Evolutionary conservation across 305 asterid genomes (phyloP).

Genomic region (Petunia hybrid): DNA sequence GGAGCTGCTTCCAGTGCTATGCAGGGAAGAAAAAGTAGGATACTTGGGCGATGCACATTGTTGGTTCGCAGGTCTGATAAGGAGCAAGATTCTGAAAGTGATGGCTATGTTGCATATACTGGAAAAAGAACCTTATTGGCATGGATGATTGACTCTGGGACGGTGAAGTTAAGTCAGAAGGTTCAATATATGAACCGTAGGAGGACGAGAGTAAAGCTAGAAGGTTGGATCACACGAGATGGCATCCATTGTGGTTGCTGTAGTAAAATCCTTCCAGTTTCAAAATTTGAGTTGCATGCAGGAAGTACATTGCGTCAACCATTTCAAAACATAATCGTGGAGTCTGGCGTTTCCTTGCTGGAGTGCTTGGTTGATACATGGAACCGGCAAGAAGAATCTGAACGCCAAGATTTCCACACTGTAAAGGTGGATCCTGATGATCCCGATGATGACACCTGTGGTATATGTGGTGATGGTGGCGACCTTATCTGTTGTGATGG

Average conservation of each 20-base stretch:
- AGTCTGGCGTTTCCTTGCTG: slow-evolving; percentile 88
- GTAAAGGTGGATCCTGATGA: slow-evolving; percentile 79
- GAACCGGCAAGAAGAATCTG: slow-evolving; percentile 85
- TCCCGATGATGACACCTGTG: slow-evolving; percentile 96
- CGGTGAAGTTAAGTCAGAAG: slow-evolving; percentile 74
- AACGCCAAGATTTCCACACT: slow-evolving; percentile 58
- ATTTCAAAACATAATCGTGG: slow-evolving; percentile 81
- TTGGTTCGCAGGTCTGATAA: slow-evolving; percentile 74
- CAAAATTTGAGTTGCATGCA: slow-evolving; percentile 97
- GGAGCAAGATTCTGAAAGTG: slow-evolving; percentile 66
- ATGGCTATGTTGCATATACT: slow-evolving; percentile 75
- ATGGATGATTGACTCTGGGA: slow-evolving; percentile 87
- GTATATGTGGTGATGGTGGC: slow-evolving; percentile 99
- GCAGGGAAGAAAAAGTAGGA: slow-evolving; percentile 74
- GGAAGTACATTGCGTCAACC: slow-evolving; percentile 95
- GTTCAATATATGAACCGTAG: slow-evolving; percentile 94
- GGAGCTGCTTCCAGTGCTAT: slow-evolving; percentile 43
- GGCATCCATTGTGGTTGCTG: slow-evolving; percentile 99
- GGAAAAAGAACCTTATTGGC: slow-evolving; percentile 90
- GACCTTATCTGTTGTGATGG: slow-evolving; percentile 98
- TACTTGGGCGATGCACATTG: slow-evolving; percentile 86
- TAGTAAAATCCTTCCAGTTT: slow-evolving; percentile 90
- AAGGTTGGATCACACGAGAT: slow-evolving; percentile 97
- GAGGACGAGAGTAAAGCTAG: slow-evolving; percentile 75
- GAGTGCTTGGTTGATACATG: slow-evolving; percentile 94